A percentile compares a stretch with the other conserved stretches of the same genome.
Conservation (phyloP, 441 rosid genomes). For the Erysimum cheiri region DNA sequence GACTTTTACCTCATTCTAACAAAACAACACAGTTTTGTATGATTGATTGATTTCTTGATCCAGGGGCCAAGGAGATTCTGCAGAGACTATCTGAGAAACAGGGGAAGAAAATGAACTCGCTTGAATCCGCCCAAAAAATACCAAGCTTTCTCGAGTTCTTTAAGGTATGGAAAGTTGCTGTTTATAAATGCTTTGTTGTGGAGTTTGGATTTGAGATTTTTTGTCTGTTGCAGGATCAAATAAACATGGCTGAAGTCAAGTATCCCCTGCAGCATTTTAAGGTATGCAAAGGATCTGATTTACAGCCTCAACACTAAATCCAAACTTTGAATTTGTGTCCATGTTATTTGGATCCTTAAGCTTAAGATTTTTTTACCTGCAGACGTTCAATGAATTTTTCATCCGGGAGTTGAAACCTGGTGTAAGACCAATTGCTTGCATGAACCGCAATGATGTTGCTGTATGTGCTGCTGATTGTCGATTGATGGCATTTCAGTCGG, state of each 20-base stretch:
- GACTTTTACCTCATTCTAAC: not conserved
- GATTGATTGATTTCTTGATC: constrained; percentile 39
- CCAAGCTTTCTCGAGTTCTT: constrained; percentile 76
- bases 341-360: not conserved
- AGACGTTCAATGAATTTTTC: constrained; percentile 97
- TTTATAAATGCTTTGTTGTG: not conserved
- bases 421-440: constrained; percentile 70
- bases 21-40: not conserved
- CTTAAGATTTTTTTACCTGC: constrained; percentile 26
- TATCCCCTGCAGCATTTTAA: constrained; percentile 84
- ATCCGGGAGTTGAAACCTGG: constrained; percentile 86
- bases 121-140: constrained; percentile 81
- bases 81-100: constrained; percentile 85
- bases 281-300: constrained; percentile 50
- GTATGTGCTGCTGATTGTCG: constrained; percentile 91
- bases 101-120: constrained; percentile 83
- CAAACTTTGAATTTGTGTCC: not conserved
- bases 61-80: constrained; percentile 88
- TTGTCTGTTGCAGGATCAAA: constrained; percentile 76
- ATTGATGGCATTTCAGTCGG: constrained; percentile 77
- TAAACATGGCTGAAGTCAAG: constrained; percentile 89
- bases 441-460: constrained; percentile 65
- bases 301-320: constrained; percentile 2
- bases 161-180: constrained; percentile 54
- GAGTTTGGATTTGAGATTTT: constrained; percentile 4